Percentiles rank a stretch among this genome's conserved stretches.
phyloP scores from a whole-genome alignment of 371 early-diverging fungal genomes.

The Thermomucor indicae-seudaticae region DNA sequence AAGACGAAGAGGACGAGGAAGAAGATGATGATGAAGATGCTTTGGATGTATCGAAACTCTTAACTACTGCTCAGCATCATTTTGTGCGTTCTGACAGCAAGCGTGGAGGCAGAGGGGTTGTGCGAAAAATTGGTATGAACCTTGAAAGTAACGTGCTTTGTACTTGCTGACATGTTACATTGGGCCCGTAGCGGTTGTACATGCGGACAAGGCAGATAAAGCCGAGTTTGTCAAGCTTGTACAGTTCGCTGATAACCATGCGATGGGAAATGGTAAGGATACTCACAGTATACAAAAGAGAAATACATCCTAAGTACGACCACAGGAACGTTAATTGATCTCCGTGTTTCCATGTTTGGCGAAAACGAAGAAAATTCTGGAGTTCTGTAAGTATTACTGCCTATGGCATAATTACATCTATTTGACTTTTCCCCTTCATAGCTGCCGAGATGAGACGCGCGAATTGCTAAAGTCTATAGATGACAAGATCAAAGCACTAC shows the following conservation, averaged over 20 bases:
- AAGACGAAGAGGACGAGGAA: conserved; percentile 10
- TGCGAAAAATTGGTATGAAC: neutral
- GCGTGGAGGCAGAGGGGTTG: too few species aligned
- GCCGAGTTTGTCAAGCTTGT: conserved; percentile 23
- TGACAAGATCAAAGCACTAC: conserved; percentile 6
- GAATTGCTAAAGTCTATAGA: too few species aligned
- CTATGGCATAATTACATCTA: too few species aligned
- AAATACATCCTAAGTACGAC: too few species aligned
- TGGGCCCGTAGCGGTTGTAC: conserved; percentile 3
- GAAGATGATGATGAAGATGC: conserved; percentile 7
- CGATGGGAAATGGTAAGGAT: conserved; percentile 7
- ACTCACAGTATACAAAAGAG: too few species aligned
- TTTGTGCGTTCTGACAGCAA: too few species aligned
- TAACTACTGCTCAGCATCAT: neutral
- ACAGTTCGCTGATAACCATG: conserved; percentile 8
- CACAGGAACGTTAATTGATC: conserved; percentile 24
- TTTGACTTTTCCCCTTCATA: too few species aligned
- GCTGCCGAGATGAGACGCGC: too few species aligned
- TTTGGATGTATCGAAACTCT: neutral
- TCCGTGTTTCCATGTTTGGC: conserved; percentile 32
- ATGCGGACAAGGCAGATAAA: conserved; percentile 8
- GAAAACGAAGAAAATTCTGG: conserved; percentile 3
- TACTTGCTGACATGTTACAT: too few species aligned
- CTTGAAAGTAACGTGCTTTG: too few species aligned
- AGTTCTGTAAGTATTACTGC: conserved; percentile 3